Evolutionary conservation across 176 grass and related monocot species (phyloP), one percentile per base, ranked within the genome.

Genomic region (Carex cristatella): DNA sequence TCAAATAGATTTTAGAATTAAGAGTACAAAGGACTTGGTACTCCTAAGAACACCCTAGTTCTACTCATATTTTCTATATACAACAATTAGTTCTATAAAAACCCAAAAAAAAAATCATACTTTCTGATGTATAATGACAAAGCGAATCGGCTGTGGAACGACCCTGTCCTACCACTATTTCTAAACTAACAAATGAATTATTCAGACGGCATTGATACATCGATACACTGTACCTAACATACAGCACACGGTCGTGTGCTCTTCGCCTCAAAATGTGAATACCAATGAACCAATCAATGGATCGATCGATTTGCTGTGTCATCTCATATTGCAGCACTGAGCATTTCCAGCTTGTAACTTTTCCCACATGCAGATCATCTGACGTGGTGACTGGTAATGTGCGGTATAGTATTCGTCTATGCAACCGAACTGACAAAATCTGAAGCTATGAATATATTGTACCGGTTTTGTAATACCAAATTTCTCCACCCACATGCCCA

Each of bases 401-500:
- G 92, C 89, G 33, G 90, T 94, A 77, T 86, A 97, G 80, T 97
- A 97, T 71, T 85, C 87, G 68, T 92, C 84, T 40, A 90, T 85
- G 44, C 94, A 97, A 48, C 94, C 94, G 81, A 88, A 92, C 28
- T 94, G 92, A 82, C 94, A 97, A 59, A 92, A 97, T 46, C 89
- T 94, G 66, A 15, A 7, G 42, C 62, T 91, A 67, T 97, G 87
- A 30, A 97, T 31, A 55, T 92, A 94, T 87, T 94, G 77, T 69
- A 94, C 89, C 32, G 81, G 75, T 65, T 59, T 90, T 73, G 86
- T 88, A 80, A 10, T 91, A 82, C 89, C 91, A 79, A 97, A 92
- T 85, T 92, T 89, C 83, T 88, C 84, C 56, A 97, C 90, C 94
- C 94, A 97, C 94, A 94, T 87, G 69, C 94, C 94, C 92, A 97